Evolutionary conservation across 2,329 filamentous ascomycete genomes (phyloP).

Genomic region (Fusarium brachygibbosum): DNA sequence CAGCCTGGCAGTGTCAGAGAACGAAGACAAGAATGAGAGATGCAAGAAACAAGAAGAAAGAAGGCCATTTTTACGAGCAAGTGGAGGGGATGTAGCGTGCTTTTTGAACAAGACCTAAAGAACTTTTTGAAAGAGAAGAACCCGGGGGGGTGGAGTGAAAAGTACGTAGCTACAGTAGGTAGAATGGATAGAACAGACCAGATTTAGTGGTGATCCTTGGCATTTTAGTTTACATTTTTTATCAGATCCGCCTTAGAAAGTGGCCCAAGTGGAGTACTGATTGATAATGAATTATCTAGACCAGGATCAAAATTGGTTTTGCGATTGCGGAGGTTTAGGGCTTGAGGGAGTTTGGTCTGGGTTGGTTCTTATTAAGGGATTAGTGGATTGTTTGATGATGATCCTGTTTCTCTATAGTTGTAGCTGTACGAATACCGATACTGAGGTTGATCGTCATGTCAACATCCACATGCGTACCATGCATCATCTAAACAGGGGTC

Average conservation of each 20-base stretch:
- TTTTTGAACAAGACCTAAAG: conserved; percentile 30
- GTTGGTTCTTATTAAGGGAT: not conserved
- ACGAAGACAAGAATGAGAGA: not conserved
- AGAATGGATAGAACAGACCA: conserved; percentile 4
- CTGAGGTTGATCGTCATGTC: not conserved
- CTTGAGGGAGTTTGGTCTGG: not conserved
- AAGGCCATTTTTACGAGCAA: conserved; percentile 10
- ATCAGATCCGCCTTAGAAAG: conserved; percentile 38
- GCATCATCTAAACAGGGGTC: conserved; percentile 17
- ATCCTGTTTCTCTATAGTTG: not conserved
- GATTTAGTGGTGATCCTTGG: conserved; percentile 42
- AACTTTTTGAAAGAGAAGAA: conserved; percentile 25
- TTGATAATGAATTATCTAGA: conserved; percentile 40
- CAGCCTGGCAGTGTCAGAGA: not conserved
- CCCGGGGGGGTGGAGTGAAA: conserved; percentile 35
- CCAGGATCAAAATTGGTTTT: conserved; percentile 15
- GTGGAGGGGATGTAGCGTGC: conserved; percentile 7
- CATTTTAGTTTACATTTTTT: conserved; percentile 37
- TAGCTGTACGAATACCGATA: not conserved
- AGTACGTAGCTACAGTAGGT: not conserved
- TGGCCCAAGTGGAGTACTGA: conserved; percentile 29
- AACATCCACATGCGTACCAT: not conserved
- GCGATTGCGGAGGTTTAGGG: conserved; percentile 28
- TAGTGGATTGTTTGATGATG: not conserved
- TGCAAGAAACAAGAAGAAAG: not conserved